phyloP scores from a whole-genome alignment of 2,329 filamentous ascomycete species.

The Diaporthe sp. region DNA sequence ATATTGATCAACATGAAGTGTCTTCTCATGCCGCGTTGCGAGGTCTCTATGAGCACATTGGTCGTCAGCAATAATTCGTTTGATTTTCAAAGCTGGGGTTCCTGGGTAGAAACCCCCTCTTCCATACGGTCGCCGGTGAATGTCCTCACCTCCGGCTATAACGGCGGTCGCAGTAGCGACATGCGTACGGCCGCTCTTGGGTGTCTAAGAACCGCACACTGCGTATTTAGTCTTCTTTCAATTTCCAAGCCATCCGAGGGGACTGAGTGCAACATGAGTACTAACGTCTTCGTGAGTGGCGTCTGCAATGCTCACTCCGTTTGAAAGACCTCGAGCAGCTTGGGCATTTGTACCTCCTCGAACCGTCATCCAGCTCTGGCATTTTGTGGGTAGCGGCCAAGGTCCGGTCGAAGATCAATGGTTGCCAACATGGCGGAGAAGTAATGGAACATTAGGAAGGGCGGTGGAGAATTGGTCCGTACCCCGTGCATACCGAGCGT shows the following conservation, averaged over 20 bases:
- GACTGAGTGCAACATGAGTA: background rate
- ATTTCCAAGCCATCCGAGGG: background rate
- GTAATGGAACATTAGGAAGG: background rate
- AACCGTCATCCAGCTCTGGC: background rate
- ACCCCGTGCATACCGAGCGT: background rate
- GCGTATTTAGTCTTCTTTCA: background rate
- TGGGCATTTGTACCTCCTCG: conserved; percentile 2
- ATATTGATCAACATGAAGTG: conserved; percentile 11
- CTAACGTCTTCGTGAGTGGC: conserved; percentile 1
- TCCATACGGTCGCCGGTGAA: too few relatives aligned
- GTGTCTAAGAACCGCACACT: background rate
- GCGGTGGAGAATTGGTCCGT: background rate
- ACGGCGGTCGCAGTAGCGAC: conserved; percentile 11
- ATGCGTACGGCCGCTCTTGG: background rate
- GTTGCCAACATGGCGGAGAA: background rate
- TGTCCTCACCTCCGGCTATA: background rate
- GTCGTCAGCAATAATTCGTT: background rate
- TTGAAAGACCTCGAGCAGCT: conserved; percentile 7
- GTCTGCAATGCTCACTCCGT: conserved; percentile 13
- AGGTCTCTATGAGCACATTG: background rate
- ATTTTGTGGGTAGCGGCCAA: background rate
- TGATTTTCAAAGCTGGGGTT: background rate
- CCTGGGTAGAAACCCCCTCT: too few relatives aligned
- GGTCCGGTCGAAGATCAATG: background rate
- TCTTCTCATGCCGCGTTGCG: conserved; percentile 7